Conservation (phyloP, 345 rosid genomes). For the Lepidium africanum region DNA sequence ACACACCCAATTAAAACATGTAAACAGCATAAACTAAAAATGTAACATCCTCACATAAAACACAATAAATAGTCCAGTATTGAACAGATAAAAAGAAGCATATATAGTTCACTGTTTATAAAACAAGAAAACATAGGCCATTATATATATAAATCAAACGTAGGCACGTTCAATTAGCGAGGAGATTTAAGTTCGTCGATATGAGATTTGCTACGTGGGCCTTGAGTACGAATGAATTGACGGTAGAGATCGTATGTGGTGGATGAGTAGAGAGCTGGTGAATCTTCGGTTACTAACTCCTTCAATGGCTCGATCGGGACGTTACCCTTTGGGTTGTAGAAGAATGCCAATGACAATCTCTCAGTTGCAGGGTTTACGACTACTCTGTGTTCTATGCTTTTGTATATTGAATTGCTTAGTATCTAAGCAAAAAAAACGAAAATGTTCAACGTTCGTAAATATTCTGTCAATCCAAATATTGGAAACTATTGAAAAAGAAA, state of each 20-base stretch:
- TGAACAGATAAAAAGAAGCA: background rate
- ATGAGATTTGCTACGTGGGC: slow-evolving; percentile 77
- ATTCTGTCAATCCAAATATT: background rate
- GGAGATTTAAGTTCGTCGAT: slow-evolving; percentile 47
- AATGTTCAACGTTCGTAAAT: background rate
- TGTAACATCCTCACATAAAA: background rate
- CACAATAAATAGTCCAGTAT: background rate
- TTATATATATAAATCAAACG: background rate
- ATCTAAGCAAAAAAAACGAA: slow-evolving; percentile 36
- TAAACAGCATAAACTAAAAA: background rate
- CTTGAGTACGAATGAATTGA: slow-evolving; percentile 54
- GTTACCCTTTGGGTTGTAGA: slow-evolving; percentile 82
- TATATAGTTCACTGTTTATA: background rate
- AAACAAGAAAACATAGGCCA: background rate
- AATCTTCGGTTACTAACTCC: slow-evolving; percentile 49
- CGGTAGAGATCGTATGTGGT: slow-evolving; percentile 80
- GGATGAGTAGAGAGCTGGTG: slow-evolving; percentile 49
- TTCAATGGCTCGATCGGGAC: slow-evolving; percentile 54
- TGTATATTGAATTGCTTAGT: slow-evolving; percentile 74
- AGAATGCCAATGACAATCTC: slow-evolving; percentile 74
- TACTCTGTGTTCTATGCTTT: slow-evolving; percentile 88
- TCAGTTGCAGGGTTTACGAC: slow-evolving; percentile 54
- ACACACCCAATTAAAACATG: background rate
- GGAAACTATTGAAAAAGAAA: background rate
- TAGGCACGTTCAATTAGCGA: slow-evolving; percentile 6